Base-by-base conservation (phyloP, 2,329 filamentous ascomycete species). In the Amauroascus niger region DNA sequence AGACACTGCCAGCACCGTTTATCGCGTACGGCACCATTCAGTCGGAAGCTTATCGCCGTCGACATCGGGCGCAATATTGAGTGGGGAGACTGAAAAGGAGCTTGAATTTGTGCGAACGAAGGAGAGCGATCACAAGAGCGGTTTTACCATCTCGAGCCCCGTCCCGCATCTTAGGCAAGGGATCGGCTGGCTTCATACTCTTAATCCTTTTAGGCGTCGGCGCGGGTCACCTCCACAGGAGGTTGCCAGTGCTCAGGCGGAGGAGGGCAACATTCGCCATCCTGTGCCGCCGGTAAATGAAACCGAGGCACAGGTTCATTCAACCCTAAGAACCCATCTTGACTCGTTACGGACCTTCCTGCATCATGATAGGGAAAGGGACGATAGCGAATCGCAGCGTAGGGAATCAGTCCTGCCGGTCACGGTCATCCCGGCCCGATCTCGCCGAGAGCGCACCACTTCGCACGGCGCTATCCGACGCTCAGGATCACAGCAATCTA, bases 1-100 rank as follows among this genome's bases (percentile, higher is more conserved):
- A 18, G 80, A 84, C 60, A 82, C 79, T 0, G 77, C 76, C 24
- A 83, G 80, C 57, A 84, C 81, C 0, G 77, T 83, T 3, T 84
- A 84, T 62, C 77, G 79, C 49, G 76, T 84, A 28, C 77, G 78
- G 28, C 82, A 83, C 61, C 78, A 83, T 60, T 74, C 79, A 13
- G 71, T 78, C 7, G 68, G 70, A 14, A 76, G 74, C 48, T 71
- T 71, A 54, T 76, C 73, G 37, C 75, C 67, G 48, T 68, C 70
- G 2, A 65, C 67, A n/a, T 59, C 69, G 16, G 62, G 67, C 28
- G 64, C 64, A 64, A 61, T 65, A 24, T 64, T 64, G 53, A 66
- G 67, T 37, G 63, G 62, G 4, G 66, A 67, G 32, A 28, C 58
- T 11, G 59, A 60, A 52, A 53, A 55, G 6, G 69, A 69, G 52